Evolutionary conservation across 2,329 filamentous ascomycete genomes (phyloP).

Genomic region (Cyclaneusma minus): DNA sequence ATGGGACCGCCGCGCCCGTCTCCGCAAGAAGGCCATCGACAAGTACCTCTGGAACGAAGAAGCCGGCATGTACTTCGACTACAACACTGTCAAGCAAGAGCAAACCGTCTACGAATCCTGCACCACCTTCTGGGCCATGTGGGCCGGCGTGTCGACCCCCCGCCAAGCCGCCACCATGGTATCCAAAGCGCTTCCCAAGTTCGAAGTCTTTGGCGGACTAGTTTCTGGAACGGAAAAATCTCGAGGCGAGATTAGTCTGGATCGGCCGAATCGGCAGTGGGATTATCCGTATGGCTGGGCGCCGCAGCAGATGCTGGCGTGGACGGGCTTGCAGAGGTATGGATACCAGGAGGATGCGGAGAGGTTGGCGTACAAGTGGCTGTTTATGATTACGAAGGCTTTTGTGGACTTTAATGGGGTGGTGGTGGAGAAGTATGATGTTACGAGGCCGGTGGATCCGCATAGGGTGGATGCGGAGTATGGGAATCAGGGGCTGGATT

Average conservation of each 20-base stretch:
- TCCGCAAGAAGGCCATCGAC: constrained; percentile 73
- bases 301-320: constrained; percentile 94
- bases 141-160: constrained; percentile 78
- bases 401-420: constrained; percentile 98
- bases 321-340: constrained; percentile 84
- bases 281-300: constrained; percentile 98
- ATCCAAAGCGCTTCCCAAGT: constrained; percentile 63
- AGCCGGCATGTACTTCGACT: constrained; percentile 96
- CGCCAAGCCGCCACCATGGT: constrained; percentile 78
- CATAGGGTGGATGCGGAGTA: constrained; percentile 95
- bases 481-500: constrained; percentile 88
- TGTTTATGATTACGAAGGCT: constrained; percentile 96
- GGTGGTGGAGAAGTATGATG: constrained; percentile 97
- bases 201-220: constrained; percentile 78
- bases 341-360: constrained; percentile 85
- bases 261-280: constrained; percentile 92
- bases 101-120: constrained; percentile 77
- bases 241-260: constrained; percentile 61
- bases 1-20: constrained; percentile 82
- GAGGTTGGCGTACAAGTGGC: constrained; percentile 84
- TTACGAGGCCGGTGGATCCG: constrained; percentile 76
- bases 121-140: constrained; percentile 95
- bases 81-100: constrained; percentile 69
- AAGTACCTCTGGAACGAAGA: constrained; percentile 88
- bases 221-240: constrained; percentile 83